A percentile compares a stretch with the other conserved stretches of the same genome.
These are phyloP conservation scores for Amborella trichopoda DNA, from an alignment of 164 flowering plant species.

Conservation along the genomic window DNA sequence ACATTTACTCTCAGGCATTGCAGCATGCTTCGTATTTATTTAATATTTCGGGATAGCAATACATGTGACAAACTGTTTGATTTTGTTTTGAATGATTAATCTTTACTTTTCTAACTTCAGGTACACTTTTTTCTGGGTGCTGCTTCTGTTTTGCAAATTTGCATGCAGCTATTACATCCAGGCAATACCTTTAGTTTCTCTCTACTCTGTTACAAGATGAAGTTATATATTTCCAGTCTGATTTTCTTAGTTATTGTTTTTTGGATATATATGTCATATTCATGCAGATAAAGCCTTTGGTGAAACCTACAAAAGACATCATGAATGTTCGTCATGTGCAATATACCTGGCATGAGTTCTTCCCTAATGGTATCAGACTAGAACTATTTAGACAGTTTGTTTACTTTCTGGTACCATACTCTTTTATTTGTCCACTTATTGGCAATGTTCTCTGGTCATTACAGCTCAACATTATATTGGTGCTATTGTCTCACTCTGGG, in stretches of 20 bases:
- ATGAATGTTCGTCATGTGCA: slow-evolving; percentile 47
- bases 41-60: no score
- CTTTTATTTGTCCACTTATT: not conserved
- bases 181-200: slow-evolving; percentile 21
- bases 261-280: not conserved
- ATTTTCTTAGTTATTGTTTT: not conserved
- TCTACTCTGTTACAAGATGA: not conserved
- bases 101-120: no score
- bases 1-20: no score
- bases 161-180: slow-evolving; percentile 69
- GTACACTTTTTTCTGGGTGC: slow-evolving; percentile 86
- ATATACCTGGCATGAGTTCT: slow-evolving; percentile 92
- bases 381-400: not conserved
- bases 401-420: slow-evolving; percentile 2
- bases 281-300: slow-evolving; percentile 69
- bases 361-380: slow-evolving; percentile 54
- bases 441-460: slow-evolving; percentile 10
- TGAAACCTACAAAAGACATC: slow-evolving; percentile 79
- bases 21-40: no score
- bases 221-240: not conserved
- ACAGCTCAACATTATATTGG: slow-evolving; percentile 75
- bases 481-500: slow-evolving; percentile 80
- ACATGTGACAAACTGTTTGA: no score
- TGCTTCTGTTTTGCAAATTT: slow-evolving; percentile 64
- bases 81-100: no score